Conservation (phyloP, 257 asterid genomes). For the Capsicum chinense region DNA sequence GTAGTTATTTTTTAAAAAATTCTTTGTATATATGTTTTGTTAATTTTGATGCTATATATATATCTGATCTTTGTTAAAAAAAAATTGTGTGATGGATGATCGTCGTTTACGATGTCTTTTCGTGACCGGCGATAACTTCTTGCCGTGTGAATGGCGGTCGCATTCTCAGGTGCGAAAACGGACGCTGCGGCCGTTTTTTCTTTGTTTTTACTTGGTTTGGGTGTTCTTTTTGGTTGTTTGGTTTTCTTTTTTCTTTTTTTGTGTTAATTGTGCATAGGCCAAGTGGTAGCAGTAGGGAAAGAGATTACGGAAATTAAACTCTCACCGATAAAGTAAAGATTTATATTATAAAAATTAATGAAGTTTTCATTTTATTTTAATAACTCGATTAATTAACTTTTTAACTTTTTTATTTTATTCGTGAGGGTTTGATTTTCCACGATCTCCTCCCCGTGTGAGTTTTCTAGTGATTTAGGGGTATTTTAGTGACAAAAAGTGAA, state of each 20-base stretch:
- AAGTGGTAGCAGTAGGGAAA: too few relatives aligned
- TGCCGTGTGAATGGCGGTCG: constrained; percentile 8
- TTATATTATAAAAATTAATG: too few relatives aligned
- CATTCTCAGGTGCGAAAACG: not conserved
- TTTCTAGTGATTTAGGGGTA: constrained; percentile 3
- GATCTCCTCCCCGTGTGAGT: too few relatives aligned
- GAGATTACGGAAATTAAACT: not conserved
- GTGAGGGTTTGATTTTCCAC: too few relatives aligned
- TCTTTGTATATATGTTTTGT: not conserved
- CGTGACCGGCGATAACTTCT: not conserved
- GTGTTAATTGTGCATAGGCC: not conserved
- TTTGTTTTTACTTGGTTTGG: not conserved
- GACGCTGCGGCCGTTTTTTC: not conserved
- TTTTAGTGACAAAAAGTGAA: constrained; percentile 18
- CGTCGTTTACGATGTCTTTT: not conserved
- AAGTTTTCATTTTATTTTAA: too few relatives aligned
- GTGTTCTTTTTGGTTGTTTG: too few relatives aligned
- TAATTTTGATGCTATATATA: not conserved
- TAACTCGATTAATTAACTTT: not conserved
- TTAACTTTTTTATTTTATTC: not conserved
- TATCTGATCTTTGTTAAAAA: not conserved
- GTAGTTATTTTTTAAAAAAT: too few relatives aligned
- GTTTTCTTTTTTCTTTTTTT: not conserved
- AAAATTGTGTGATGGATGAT: not conserved
- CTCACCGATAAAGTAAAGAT: too few relatives aligned